Evolutionary conservation across 1,284 basidiomycete genomes (phyloP).

Genomic region (Microbotryum silenes-acaulis): DNA sequence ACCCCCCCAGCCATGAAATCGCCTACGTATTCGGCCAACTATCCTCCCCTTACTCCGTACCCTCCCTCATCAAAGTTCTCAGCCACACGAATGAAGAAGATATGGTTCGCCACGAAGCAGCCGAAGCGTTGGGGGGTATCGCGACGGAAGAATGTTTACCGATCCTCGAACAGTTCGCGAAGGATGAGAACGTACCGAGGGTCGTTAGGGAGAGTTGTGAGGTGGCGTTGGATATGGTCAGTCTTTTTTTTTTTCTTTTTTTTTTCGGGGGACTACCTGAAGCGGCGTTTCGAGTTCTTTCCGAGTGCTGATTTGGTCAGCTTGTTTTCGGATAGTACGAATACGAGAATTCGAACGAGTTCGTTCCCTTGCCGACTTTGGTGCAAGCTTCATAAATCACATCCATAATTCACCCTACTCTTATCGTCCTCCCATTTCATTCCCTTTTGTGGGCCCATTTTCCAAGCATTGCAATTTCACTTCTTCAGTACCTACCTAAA

Average conservation of each 20-base stretch:
- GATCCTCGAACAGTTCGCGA: slow-evolving; percentile 77
- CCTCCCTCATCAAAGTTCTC: slow-evolving; percentile 71
- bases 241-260: background rate
- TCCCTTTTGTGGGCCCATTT: too few species aligned
- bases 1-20: slow-evolving; percentile 70
- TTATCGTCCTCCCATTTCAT: too few species aligned
- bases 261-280: too few species aligned
- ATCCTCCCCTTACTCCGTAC: slow-evolving; percentile 78
- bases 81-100: slow-evolving; percentile 69
- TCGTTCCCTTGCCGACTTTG: slow-evolving; percentile 55
- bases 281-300: too few species aligned
- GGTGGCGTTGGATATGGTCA: slow-evolving; percentile 84
- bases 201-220: slow-evolving; percentile 95
- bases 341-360: slow-evolving; percentile 64
- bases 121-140: slow-evolving; percentile 94
- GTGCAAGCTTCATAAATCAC: background rate
- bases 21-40: slow-evolving; percentile 98
- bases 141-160: slow-evolving; percentile 81
- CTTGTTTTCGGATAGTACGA: slow-evolving; percentile 56
- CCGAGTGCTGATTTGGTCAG: too few species aligned
- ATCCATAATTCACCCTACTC: too few species aligned
- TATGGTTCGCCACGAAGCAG: slow-evolving; percentile 98
- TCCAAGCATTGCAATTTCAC: too few species aligned
- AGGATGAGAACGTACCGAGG: slow-evolving; percentile 64
- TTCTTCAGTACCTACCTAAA: too few species aligned